Conservation (phyloP, 768 basidiomycete genomes). For the Tephrocybe sp. region DNA sequence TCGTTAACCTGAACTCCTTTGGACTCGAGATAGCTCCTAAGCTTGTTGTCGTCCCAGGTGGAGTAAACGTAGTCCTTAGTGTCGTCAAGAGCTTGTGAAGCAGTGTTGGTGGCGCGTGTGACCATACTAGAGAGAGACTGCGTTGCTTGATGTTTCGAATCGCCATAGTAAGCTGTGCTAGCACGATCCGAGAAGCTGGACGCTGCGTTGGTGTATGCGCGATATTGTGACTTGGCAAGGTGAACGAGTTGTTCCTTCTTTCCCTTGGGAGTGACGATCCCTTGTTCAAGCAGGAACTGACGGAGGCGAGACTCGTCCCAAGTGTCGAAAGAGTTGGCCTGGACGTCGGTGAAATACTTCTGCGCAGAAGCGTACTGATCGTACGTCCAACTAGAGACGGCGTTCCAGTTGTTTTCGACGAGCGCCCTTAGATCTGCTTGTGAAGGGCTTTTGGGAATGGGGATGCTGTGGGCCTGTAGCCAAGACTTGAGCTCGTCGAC, state of each 20-base stretch:
- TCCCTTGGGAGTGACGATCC: conserved; percentile 78
- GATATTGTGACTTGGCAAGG: conserved; percentile 71
- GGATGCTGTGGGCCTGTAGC: conserved; percentile 66
- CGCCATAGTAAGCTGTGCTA: conserved; percentile 51
- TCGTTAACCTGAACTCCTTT: conserved; percentile 66
- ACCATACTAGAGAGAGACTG: conserved; percentile 39
- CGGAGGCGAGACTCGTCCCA: conserved; percentile 87
- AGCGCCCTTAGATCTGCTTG: conserved; percentile 39
- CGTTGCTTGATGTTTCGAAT: conserved; percentile 36
- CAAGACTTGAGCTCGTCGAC: conserved; percentile 59
- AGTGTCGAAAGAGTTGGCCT: conserved; percentile 62
- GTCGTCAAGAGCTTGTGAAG: conserved; percentile 55
- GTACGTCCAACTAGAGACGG: conserved; percentile 50
- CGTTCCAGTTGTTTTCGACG: conserved; percentile 65
- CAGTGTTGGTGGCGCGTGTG: conserved; percentile 54
- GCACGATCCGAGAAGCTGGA: conserved; percentile 50
- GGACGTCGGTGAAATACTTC: conserved; percentile 54
- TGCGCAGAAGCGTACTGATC: conserved; percentile 67
- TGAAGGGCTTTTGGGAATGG: conserved; percentile 44
- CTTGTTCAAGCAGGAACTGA: conserved; percentile 82
- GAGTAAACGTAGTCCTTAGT: conserved; percentile 87
- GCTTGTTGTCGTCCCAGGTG: conserved; percentile 79
- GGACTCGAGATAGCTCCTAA: conserved; percentile 71
- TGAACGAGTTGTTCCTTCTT: conserved; percentile 77
- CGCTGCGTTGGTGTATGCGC: conserved; percentile 57